These are phyloP conservation scores for Parastagonospora nodorum DNA, from an alignment of 2,329 filamentous ascomycete genomes.

Conservation along the genomic window DNA sequence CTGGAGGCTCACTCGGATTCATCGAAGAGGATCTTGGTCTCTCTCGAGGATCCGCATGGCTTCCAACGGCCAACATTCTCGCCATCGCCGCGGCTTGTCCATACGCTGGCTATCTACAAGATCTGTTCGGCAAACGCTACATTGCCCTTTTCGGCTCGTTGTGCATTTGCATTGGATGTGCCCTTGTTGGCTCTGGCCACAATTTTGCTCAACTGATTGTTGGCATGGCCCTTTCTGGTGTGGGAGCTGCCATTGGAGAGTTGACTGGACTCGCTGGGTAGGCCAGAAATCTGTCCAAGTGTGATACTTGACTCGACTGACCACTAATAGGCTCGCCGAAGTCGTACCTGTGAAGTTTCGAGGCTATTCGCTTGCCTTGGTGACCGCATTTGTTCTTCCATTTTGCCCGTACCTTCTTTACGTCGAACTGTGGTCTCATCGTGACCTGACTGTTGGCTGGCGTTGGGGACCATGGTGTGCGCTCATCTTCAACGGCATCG, in stretches of 20 bases:
- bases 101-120: slow-evolving; percentile 43
- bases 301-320: slow-evolving; percentile 3
- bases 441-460: slow-evolving; percentile 32
- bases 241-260: slow-evolving; percentile 42
- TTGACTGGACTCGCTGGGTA: slow-evolving; percentile 44
- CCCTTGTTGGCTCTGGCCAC: slow-evolving; percentile 36
- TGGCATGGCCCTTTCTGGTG: slow-evolving; percentile 42
- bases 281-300: background rate
- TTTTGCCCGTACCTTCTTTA: slow-evolving; percentile 43
- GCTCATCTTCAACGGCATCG: slow-evolving; percentile 39
- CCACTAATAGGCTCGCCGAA: slow-evolving; percentile 32
- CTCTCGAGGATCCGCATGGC: slow-evolving; percentile 31
- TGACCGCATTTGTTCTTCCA: slow-evolving; percentile 42
- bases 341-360: slow-evolving; percentile 42
- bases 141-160: slow-evolving; percentile 40
- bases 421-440: slow-evolving; percentile 36
- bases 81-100: slow-evolving; percentile 42
- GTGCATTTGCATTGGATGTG: slow-evolving; percentile 36
- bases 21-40: slow-evolving; percentile 35
- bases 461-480: slow-evolving; percentile 44
- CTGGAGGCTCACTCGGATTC: slow-evolving; percentile 37
- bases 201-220: slow-evolving; percentile 41
- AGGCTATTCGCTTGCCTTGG: slow-evolving; percentile 38
- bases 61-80: slow-evolving; percentile 43
- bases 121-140: slow-evolving; percentile 44